Conservation (phyloP, 208 protist species). For the Trypanosoma mega region DNA sequence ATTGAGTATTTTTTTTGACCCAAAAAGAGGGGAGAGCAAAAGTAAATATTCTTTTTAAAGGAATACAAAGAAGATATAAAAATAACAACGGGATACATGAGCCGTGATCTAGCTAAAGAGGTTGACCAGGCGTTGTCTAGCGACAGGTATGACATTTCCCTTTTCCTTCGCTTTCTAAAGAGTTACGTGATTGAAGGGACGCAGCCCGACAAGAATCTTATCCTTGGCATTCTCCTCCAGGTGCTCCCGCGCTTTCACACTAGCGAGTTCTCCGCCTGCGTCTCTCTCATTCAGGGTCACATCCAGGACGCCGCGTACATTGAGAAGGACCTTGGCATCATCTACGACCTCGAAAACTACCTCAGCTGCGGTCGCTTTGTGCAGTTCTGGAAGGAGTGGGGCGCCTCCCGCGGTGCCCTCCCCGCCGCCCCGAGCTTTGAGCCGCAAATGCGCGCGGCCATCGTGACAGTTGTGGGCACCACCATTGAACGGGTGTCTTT, state of each 20-base stretch:
- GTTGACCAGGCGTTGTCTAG: conserved; percentile 74
- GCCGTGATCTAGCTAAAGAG: conserved; percentile 59
- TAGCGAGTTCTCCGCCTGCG: conserved; percentile 84
- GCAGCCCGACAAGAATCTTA: conserved; percentile 71
- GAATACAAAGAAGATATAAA: background rate
- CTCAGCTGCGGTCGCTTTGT: conserved; percentile 79
- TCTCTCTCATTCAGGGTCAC: conserved; percentile 81
- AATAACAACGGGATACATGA: conserved; percentile 27
- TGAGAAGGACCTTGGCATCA: conserved; percentile 74
- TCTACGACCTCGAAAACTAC: conserved; percentile 90
- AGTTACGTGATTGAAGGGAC: conserved; percentile 55
- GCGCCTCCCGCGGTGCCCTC: conserved; percentile 55
- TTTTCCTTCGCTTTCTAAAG: conserved; percentile 85
- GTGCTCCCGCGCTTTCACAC: conserved; percentile 82
- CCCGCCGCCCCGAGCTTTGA: conserved; percentile 80
- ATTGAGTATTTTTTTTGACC: too few relatives aligned
- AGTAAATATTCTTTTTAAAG: background rate
- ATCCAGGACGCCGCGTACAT: conserved; percentile 76
- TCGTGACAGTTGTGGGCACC: conserved; percentile 66
- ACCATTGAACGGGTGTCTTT: conserved; percentile 62
- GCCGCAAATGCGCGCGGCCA: conserved; percentile 68
- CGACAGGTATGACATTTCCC: conserved; percentile 78
- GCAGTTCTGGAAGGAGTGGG: conserved; percentile 81
- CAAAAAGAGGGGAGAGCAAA: background rate
- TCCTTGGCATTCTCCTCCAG: conserved; percentile 81